These are phyloP conservation scores for Microcos paniculata DNA, from an alignment of 345 rosid species.

Conservation along the genomic window DNA sequence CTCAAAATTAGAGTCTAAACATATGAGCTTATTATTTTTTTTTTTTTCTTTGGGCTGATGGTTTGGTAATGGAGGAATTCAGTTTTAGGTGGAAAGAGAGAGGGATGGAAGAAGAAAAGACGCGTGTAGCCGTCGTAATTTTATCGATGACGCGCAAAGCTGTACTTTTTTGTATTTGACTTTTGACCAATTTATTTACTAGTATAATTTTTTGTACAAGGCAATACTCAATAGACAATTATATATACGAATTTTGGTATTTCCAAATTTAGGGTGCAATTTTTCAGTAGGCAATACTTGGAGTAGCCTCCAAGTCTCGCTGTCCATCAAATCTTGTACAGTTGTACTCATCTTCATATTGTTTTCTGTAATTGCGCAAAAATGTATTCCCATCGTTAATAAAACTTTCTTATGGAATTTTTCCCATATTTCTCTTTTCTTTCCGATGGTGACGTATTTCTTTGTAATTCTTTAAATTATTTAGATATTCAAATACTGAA, in stretches of 20 bases:
- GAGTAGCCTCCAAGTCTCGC: not conserved
- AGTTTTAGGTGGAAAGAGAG: not conserved
- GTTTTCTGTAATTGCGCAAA: no score
- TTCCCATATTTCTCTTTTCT: no score
- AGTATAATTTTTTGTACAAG: not conserved
- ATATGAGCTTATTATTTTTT: not conserved
- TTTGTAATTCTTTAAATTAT: no score
- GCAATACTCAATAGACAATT: no score
- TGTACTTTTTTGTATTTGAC: not conserved
- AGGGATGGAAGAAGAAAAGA: not conserved
- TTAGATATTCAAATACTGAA: no score
- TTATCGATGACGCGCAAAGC: not conserved
- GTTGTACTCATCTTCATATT: no score
- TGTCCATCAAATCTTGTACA: no score
- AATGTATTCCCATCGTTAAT: no score
- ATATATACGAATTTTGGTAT: not conserved
- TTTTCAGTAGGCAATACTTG: not conserved
- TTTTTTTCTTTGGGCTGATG: constrained; percentile 5
- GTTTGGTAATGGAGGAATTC: constrained; percentile 19
- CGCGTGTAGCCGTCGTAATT: constrained; percentile 28
- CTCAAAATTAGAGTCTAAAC: constrained; percentile 23
- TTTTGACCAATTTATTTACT: not conserved
- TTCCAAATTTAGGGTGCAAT: not conserved
- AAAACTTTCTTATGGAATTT: no score
- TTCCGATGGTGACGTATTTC: no score